These are phyloP conservation scores for Fusarium longipes DNA, from an alignment of 2,329 filamentous ascomycete species.

Conservation along the genomic window DNA sequence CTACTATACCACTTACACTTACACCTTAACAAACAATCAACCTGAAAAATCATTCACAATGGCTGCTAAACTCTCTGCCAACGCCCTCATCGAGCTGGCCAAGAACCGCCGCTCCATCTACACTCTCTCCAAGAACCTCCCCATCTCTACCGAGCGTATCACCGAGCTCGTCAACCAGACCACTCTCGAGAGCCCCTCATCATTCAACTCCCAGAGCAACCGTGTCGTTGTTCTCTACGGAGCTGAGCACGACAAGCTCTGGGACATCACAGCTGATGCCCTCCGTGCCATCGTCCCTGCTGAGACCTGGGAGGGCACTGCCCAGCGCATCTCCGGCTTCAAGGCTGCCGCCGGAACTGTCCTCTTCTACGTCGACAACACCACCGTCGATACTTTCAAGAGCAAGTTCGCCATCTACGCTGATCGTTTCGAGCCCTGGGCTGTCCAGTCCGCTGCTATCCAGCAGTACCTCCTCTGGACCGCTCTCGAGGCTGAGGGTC, in stretches of 20 bases:
- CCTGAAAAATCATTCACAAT: constrained; percentile 52
- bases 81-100: constrained; percentile 71
- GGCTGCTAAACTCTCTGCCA: constrained; percentile 57
- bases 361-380: constrained; percentile 87
- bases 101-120: constrained; percentile 77
- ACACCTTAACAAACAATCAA: neutral
- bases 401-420: constrained; percentile 78
- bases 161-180: constrained; percentile 72
- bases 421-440: constrained; percentile 83
- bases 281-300: constrained; percentile 68
- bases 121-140: constrained; percentile 71
- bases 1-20: constrained; percentile 5
- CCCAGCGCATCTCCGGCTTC: constrained; percentile 65
- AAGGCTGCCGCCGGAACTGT: constrained; percentile 81
- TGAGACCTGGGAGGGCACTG: constrained; percentile 68
- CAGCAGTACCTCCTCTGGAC: constrained; percentile 82
- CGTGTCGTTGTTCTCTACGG: constrained; percentile 82
- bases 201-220: constrained; percentile 91
- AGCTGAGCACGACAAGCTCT: constrained; percentile 87
- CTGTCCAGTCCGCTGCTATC: constrained; percentile 82
- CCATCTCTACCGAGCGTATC: constrained; percentile 64
- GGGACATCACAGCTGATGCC: constrained; percentile 74
- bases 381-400: constrained; percentile 73
- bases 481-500: constrained; percentile 82
- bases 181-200: constrained; percentile 77